Evolutionary conservation across 2,329 filamentous ascomycete species (phyloP), one percentile per base, ranked within the genome.

Genomic region (Aspergillus novoparasiticus): DNA sequence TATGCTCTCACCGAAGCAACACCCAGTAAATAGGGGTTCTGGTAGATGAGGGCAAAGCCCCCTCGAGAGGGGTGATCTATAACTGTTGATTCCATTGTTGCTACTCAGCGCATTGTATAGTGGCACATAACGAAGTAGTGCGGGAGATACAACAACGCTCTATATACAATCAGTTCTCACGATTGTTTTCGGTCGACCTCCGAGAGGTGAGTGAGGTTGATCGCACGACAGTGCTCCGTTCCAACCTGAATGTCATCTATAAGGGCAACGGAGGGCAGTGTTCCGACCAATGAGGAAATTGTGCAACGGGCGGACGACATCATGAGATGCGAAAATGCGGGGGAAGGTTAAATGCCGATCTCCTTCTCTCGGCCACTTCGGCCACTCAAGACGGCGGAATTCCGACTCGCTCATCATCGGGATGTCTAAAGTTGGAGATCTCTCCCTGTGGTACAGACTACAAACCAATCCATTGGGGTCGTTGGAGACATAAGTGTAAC

Each of bases 1-100:
- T 11, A 41, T 43, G 21, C 2, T 66, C 75, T 61, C 68, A 82
- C 80, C 55, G 77, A 73, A 12, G 80, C 81, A 14, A 83, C 77
- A 4, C 81, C 81, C 50, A 81, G 76, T 11, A 83, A 71, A 64
- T 80, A 82, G 0, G 80, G 80, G 65, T 82, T 82, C 66, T 81
- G 69, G 39, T 68, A 63, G 23, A 78, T 67, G 26, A 75, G 63
- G 10, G 60, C 55, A 43, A 76, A 73, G 16, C 71, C 72, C 43
- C 70, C 70, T 36, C 68, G 68, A 16, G 65, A 59, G 43, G 65
- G 10, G 32, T 57, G 56, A 51, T 71, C 56, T 21, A 58, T 28
- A 12, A 21, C 36, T 9, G 43, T 46, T 46, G 71, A 64, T 51
- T 57, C 59, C 73, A 73, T 75, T 26, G 19, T 61, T 51, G 30